These are phyloP conservation scores for Colletotrichum sp. DNA, from an alignment of 2,329 filamentous ascomycete species.

Conservation along the genomic window DNA sequence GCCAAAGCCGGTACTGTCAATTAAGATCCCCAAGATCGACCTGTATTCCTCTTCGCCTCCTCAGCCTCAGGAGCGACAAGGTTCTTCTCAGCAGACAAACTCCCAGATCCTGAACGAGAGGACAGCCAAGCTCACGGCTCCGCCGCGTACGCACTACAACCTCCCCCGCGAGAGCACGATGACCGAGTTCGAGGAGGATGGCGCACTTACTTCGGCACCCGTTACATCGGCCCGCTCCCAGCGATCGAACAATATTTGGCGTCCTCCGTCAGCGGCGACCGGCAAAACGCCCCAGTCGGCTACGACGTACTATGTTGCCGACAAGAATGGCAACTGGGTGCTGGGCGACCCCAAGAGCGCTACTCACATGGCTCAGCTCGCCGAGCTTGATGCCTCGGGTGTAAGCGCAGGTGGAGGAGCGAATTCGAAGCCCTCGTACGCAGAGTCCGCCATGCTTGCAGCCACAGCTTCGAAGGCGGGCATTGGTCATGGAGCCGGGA, in stretches of 20 bases:
- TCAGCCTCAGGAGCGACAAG: conserved; percentile 2
- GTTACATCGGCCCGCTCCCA: conserved; percentile 23
- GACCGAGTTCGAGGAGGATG: conserved; percentile 58
- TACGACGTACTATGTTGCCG: conserved; percentile 53
- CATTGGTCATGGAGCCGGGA: conserved; percentile 19
- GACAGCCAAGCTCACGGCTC: conserved; percentile 17
- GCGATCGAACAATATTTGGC: conserved; percentile 51
- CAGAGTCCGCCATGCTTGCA: conserved; percentile 16
- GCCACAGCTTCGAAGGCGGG: conserved; percentile 22
- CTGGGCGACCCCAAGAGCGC: conserved; percentile 41
- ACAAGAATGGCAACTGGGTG: conserved; percentile 59
- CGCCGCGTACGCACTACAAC: conserved; percentile 16
- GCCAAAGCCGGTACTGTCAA: conserved; percentile 46
- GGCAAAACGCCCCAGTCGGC: conserved; percentile 44
- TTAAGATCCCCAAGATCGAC: conserved; percentile 36
- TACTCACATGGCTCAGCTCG: conserved; percentile 24
- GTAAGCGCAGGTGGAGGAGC: conserved; percentile 14
- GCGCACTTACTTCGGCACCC: conserved; percentile 32
- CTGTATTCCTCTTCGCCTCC: conserved; percentile 2
- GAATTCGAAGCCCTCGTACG: conserved; percentile 13
- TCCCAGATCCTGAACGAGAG: conserved; percentile 15
- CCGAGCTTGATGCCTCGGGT: conserved; percentile 27
- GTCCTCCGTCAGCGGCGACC: conserved; percentile 43
- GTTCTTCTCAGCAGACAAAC: conserved; percentile 13
- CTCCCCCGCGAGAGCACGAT: conserved; percentile 46